Evolutionary conservation across 1,139 yeast species (phyloP), one percentile per base, ranked within the genome.

Genomic region (Debaryomycetaceae sp.): DNA sequence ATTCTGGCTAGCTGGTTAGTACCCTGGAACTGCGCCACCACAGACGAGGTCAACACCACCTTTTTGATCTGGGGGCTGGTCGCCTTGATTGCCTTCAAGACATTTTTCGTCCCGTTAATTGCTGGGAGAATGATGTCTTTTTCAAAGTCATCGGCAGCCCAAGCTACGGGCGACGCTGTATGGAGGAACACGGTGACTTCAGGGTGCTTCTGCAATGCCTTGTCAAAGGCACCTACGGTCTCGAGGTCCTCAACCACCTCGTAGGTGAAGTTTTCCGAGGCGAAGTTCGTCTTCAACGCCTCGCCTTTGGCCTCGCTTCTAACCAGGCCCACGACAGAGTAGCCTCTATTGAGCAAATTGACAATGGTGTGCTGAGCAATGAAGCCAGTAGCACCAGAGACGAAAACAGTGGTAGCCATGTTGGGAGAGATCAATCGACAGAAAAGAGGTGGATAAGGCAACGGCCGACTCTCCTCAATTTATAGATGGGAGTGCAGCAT

Each of bases 31-130:
- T 8, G 61, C 49, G 54, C 45, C 11, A 56, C 60, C 34, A 43
- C 46, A 1, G 79, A 70, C 0, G 81, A 74, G 1, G 82, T 76
- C 16, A 74, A 51, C 18, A 75, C 78, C 23, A 77, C 70, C 9
- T 62, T 58, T 31, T 58, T 65, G 26, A 76, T 70, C 28, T 70
- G 65, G 14, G 73, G 70, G 3, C 71, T 79, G 40, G 52, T 47
- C 16, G 56, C 45, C 40, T 60, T 53, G 30, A 70, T 59, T 0
- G 66, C 55, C 12, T 38, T 39, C 36, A 62, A 40, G 4, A 56
- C 49, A 14, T 53, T 46, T 23, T 37, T 41, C 17, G 61, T 57
- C 8, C 68, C 69, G 5, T 52, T 41, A 16, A 57, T 34, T 3
- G 66, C 65, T 5, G 68, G 65, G 18, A 41, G 43, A 31, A 58